These are phyloP conservation scores for Akanthomyces lecanii DNA, from an alignment of 2,329 filamentous ascomycete species.

Conservation along the genomic window DNA sequence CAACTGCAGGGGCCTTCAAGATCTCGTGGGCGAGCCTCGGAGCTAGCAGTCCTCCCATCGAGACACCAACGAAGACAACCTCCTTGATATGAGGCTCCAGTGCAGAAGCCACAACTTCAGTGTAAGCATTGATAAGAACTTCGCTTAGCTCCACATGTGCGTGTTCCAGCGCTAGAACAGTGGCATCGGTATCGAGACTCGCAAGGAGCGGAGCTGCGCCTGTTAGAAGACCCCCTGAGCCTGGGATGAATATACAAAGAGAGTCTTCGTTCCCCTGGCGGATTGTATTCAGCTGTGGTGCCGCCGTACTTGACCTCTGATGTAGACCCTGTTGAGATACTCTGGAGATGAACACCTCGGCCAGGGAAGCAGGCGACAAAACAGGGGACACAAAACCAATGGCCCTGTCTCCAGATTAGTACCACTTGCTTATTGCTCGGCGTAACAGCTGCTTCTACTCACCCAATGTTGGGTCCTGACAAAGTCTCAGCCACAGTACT, in stretches of 20 bases:
- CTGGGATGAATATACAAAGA: neutral
- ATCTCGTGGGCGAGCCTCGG: neutral
- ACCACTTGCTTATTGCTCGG: neutral
- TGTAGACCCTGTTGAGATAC: neutral
- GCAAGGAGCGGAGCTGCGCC: neutral
- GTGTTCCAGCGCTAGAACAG: neutral
- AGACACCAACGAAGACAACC: neutral
- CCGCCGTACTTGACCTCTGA: too few species aligned
- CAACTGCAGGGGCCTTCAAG: neutral
- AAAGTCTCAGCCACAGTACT: neutral
- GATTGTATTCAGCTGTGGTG: neutral
- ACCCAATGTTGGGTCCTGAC: neutral
- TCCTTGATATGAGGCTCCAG: neutral
- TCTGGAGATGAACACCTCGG: neutral
- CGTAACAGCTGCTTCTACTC: neutral
- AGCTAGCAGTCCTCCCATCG: neutral
- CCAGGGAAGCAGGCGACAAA: neutral
- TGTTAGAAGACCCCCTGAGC: neutral
- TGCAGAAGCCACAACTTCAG: neutral
- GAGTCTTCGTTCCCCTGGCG: neutral
- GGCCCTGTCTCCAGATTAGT: neutral
- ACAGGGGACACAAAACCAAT: neutral
- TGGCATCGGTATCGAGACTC: neutral
- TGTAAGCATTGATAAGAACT: neutral
- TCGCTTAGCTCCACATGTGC: neutral